Conservation (phyloP, 129 eudicot species). For the Rutidosis leptorrhynchoides region DNA sequence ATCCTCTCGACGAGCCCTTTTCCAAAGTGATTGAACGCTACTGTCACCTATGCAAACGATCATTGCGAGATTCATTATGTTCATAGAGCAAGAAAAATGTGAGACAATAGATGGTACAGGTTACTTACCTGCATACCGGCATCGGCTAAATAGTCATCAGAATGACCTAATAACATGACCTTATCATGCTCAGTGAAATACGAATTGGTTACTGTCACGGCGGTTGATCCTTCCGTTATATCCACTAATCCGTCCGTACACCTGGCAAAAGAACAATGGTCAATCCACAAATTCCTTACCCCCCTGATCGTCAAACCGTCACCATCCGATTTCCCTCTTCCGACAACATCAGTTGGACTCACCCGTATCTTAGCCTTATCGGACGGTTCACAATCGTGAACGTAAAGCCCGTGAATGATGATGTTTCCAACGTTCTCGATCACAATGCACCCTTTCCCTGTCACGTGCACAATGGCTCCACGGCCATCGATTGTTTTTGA, state of each 20-base stretch:
- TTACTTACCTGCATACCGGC: slow-evolving; percentile 77
- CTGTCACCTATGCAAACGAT: slow-evolving; percentile 52
- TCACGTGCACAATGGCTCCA: slow-evolving; percentile 70
- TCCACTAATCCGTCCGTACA: slow-evolving; percentile 91
- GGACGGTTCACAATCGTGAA: slow-evolving; percentile 67
- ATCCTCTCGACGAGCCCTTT: slow-evolving; percentile 69
- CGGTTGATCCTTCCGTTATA: slow-evolving; percentile 76
- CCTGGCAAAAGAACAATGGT: slow-evolving; percentile 81
- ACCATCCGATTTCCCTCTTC: slow-evolving; percentile 77
- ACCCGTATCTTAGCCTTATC: slow-evolving; percentile 71
- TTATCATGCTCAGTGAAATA: slow-evolving; percentile 74
- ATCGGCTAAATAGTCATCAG: slow-evolving; percentile 64
- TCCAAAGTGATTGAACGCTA: slow-evolving; percentile 88
- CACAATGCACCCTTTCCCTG: slow-evolving; percentile 85
- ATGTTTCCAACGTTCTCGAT: slow-evolving; percentile 67
- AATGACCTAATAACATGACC: slow-evolving; percentile 82
- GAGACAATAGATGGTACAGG: not conserved
- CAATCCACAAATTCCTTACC: slow-evolving; percentile 80
- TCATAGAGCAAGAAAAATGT: not conserved
- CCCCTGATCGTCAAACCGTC: slow-evolving; percentile 76
- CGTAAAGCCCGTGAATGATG: slow-evolving; percentile 70
- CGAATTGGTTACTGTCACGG: slow-evolving; percentile 70
- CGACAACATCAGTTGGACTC: slow-evolving; percentile 83
- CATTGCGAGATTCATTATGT: not conserved
- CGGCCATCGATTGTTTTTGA: slow-evolving; percentile 91